A percentile compares a stretch with the other conserved stretches of the same genome.
Evolutionary conservation across 148 eudicot genomes (phyloP).

Genomic region (Cornus florida): DNA sequence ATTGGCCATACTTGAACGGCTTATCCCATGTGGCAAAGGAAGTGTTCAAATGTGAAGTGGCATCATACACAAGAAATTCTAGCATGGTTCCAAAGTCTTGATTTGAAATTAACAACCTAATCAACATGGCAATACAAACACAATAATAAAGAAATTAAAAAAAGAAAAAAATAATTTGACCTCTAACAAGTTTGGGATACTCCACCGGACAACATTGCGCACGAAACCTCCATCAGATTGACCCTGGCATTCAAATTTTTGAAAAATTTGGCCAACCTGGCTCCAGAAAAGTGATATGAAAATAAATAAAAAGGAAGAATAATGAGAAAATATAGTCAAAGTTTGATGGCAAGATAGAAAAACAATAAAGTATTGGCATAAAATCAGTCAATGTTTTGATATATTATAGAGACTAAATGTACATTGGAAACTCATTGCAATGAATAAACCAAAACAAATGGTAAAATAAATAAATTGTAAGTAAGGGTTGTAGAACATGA

Average conservation of each 20-base stretch:
- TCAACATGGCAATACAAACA: no score
- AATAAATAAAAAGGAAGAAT: slow-evolving; percentile 8
- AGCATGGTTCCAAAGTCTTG: no score
- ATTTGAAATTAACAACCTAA: no score
- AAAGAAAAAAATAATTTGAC: slow-evolving; percentile 23
- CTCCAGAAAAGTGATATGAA: slow-evolving; percentile 7
- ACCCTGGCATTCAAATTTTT: slow-evolving; percentile 77
- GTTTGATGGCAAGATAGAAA: neutral
- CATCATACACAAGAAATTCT: no score
- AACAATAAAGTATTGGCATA: neutral
- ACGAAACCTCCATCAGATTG: slow-evolving; percentile 59
- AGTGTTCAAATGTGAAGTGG: neutral
- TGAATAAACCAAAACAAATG: neutral
- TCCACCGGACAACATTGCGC: slow-evolving; percentile 84
- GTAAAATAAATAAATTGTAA: no score
- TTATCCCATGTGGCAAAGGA: neutral
- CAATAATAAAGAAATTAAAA: neutral
- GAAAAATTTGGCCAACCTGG: slow-evolving; percentile 90
- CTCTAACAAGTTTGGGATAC: slow-evolving; percentile 72
- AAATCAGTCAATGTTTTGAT: neutral
- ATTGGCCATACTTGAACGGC: no score
- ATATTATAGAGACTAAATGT: no score
- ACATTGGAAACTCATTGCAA: no score
- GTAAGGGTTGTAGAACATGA: neutral
- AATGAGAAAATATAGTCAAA: neutral